Conservation (phyloP, 2,329 filamentous ascomycete genomes). For the Phaeomoniella chlamydospora region DNA sequence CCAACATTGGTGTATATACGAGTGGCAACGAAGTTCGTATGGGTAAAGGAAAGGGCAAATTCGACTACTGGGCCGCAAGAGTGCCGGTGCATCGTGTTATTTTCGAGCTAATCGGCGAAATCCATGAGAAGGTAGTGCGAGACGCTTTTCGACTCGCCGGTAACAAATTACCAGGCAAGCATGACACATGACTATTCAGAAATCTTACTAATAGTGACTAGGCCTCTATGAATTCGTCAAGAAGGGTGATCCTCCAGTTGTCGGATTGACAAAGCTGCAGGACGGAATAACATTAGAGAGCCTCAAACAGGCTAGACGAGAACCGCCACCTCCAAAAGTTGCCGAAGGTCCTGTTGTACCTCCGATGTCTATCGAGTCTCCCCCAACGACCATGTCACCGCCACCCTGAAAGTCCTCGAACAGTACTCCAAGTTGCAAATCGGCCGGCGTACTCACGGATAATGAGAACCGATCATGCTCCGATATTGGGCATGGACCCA, state of each 20-base stretch:
- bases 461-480: too few relatives aligned
- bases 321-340: conserved; percentile 31
- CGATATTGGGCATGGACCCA: conserved; percentile 38
- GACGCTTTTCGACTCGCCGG: conserved; percentile 91
- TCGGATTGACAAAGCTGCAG: conserved; percentile 80
- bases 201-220: conserved; percentile 7
- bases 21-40: conserved; percentile 96
- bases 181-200: not conserved
- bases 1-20: conserved; percentile 89
- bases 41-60: conserved; percentile 97
- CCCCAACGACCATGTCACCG: conserved; percentile 20
- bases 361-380: conserved; percentile 16
- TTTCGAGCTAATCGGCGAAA: conserved; percentile 78
- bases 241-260: conserved; percentile 77
- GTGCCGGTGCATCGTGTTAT: conserved; percentile 82
- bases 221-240: conserved; percentile 75
- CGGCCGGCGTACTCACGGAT: too few relatives aligned
- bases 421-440: too few relatives aligned
- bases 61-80: conserved; percentile 90
- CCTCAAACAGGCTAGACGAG: conserved; percentile 64
- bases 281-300: conserved; percentile 70
- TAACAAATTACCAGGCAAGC: conserved; percentile 73
- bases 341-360: conserved; percentile 13
- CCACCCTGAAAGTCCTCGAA: conserved; percentile 16
- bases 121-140: conserved; percentile 87